Conservation (phyloP, 2,329 filamentous ascomycete species). For the Trichoderma afroharzianum region DNA sequence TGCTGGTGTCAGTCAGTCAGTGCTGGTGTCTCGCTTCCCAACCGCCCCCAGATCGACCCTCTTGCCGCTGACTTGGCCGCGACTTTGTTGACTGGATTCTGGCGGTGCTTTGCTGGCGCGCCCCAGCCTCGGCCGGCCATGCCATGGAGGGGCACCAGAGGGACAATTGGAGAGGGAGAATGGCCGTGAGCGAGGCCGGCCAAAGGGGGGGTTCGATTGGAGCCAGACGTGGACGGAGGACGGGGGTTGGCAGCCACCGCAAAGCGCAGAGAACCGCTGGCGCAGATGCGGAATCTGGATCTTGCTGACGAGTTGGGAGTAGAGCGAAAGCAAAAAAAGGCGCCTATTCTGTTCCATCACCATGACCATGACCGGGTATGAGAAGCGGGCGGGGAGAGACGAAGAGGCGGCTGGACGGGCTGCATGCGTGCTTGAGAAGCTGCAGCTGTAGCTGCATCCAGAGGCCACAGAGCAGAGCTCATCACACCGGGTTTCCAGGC, state of each 20-base stretch:
- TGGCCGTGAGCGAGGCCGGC: neutral
- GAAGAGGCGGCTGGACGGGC: neutral
- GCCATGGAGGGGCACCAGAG: neutral
- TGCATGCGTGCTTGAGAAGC: neutral
- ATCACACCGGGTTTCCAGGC: neutral
- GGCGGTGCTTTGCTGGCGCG: conserved; percentile 6
- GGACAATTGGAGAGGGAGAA: neutral
- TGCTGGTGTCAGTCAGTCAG: neutral
- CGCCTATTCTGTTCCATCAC: neutral
- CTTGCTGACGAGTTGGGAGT: neutral
- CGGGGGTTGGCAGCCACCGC: neutral
- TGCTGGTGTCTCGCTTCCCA: conserved; percentile 12
- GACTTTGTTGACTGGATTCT: neutral
- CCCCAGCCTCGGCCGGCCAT: neutral
- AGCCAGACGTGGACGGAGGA: neutral
- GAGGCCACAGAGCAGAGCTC: neutral
- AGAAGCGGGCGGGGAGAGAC: conserved; percentile 3
- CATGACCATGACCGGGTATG: neutral
- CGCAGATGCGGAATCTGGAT: neutral
- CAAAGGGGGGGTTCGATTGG: neutral
- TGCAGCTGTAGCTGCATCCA: neutral
- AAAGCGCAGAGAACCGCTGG: neutral
- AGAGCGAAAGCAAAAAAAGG: neutral
- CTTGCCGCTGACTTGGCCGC: neutral
- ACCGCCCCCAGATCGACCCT: neutral